Base-by-base conservation (phyloP, 2,329 filamentous ascomycete genomes). In the Pseudogymnoascus sp. region DNA sequence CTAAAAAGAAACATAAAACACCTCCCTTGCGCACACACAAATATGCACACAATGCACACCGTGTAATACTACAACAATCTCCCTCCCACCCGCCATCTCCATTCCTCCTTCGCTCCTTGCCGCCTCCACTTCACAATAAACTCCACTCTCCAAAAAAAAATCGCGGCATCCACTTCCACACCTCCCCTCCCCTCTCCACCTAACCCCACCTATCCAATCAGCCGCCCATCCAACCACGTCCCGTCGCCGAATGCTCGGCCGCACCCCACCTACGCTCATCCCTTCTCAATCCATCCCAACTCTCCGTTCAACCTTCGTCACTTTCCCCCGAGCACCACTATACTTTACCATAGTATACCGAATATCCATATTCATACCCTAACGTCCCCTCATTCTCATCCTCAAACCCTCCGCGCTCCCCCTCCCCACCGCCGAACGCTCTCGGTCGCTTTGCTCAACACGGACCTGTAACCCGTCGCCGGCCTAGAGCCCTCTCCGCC, bases 261-360 rank as follows among this genome's bases (percentile, higher is more conserved):
- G 21, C 21, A 45, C 41, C 41, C 41, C 41, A 45, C 41, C 12
- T 23, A 2, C 41, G 41, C 19, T 11, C 21, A 45, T 45, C 41
- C 41, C 41, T 45, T 45, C 41, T 45, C 41, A 45, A 45, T 45
- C 41, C 41, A 45, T 45, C 41, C 41, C 41, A 45, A 45, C 41
- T 45, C 41, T 45, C 41, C 41, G 41, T 45, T 45, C 41, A 23
- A 26, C 19, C 41, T 45, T 45, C 41, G 41, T 45, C 41, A 45
- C 41, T 45, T 23, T 45, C 4, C 21, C 41, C 41, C 41, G 41
- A 45, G 41, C 41, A 23, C 41, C 19, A 45, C 41, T 45, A 45
- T 45, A 41, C 16, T 45, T 23, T 14, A 6, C 19, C 12, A 45
- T 23, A 23, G 5, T 45, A 6, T 19, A 26, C 21, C 41, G 11